These are phyloP conservation scores for Aspergillus clavatus DNA, from an alignment of 2,329 filamentous ascomycete species.

Conservation along the genomic window DNA sequence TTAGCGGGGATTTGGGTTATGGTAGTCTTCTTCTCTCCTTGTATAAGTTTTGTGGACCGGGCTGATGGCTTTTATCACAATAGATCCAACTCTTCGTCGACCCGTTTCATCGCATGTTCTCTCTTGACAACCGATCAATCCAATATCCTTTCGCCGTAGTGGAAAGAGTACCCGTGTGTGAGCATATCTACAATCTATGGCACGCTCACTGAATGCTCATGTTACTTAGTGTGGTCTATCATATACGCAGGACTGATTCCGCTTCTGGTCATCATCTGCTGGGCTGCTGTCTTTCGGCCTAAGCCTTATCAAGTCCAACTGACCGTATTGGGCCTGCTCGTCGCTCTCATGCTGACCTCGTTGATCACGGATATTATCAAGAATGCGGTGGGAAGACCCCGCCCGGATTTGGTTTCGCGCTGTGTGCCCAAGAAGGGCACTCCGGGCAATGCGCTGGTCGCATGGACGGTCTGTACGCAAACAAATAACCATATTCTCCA, in stretches of 20 bases:
- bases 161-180: constrained; percentile 77
- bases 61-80: background rate
- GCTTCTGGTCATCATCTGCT: constrained; percentile 59
- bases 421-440: constrained; percentile 67
- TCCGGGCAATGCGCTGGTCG: constrained; percentile 50
- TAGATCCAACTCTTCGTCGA: constrained; percentile 65
- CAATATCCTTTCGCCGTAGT: constrained; percentile 79
- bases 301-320: constrained; percentile 77
- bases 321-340: constrained; percentile 73
- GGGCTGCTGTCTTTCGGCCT: constrained; percentile 59
- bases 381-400: constrained; percentile 75
- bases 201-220: constrained; percentile 1
- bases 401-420: constrained; percentile 82
- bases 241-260: constrained; percentile 73
- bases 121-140: constrained; percentile 75
- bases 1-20: constrained; percentile 60
- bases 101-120: constrained; percentile 94
- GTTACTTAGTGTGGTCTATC: constrained; percentile 58
- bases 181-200: constrained; percentile 27
- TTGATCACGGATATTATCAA: constrained; percentile 90
- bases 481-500: constrained; percentile 54
- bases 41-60: background rate
- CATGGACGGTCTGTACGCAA: constrained; percentile 43
- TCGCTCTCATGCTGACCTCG: constrained; percentile 68
- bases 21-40: constrained; percentile 12